These are phyloP conservation scores for Jimgerdemannia flammicorona DNA, from an alignment of 192 early-diverging fungal species.

Conservation along the genomic window DNA sequence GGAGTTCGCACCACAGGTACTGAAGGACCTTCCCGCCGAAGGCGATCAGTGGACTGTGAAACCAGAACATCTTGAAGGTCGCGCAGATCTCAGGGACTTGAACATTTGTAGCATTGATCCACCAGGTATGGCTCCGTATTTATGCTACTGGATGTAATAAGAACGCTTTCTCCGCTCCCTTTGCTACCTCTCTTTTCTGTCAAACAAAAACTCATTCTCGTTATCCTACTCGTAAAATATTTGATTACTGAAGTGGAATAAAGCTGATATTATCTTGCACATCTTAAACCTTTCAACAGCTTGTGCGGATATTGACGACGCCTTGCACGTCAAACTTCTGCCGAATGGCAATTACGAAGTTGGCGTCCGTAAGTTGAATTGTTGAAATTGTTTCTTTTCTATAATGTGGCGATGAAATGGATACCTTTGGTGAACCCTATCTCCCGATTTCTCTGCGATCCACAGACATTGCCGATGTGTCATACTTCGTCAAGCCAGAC, in stretches of 20 bases:
- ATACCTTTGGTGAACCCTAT: neutral
- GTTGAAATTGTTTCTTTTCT: no score
- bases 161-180: no score
- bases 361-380: constrained; percentile 58
- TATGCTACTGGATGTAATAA: no score
- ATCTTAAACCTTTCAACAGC: constrained; percentile 26
- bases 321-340: constrained; percentile 78
- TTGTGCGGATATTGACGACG: constrained; percentile 99
- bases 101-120: constrained; percentile 98
- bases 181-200: no score
- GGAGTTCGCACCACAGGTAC: constrained; percentile 85
- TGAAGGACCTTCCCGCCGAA: constrained; percentile 80
- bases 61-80: constrained; percentile 63
- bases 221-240: no score
- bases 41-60: constrained; percentile 83
- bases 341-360: constrained; percentile 89
- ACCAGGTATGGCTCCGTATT: constrained; percentile 46
- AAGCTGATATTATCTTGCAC: no score
- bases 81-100: constrained; percentile 79
- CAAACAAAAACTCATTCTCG: no score
- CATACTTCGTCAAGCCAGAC: constrained; percentile 81
- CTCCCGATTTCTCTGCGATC: neutral
- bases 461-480: constrained; percentile 95
- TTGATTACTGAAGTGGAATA: no score
- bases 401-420: neutral